These are phyloP conservation scores for Papiliotrema nemorosa DNA, from an alignment of 1,284 basidiomycete species.

Conservation along the genomic window DNA sequence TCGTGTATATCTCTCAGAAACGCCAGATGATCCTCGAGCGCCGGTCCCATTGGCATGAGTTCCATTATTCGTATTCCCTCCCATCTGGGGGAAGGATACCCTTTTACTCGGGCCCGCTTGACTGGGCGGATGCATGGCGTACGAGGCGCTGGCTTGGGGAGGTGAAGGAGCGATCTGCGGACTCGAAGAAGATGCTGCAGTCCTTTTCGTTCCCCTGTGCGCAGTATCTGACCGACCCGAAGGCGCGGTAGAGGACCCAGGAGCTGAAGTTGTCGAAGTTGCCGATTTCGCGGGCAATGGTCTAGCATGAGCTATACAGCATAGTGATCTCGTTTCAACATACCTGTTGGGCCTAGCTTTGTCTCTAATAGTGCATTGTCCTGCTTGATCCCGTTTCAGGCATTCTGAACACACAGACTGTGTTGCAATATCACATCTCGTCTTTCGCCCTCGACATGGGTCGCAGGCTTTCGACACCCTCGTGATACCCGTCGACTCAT, in stretches of 20 bases:
- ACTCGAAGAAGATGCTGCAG: no score
- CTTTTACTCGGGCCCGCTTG: no score
- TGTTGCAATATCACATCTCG: slow-evolving; percentile 13
- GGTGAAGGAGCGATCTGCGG: no score
- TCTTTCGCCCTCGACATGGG: slow-evolving; percentile 16
- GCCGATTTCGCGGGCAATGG: no score
- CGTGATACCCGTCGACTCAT: not conserved
- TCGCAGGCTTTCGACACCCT: slow-evolving; percentile 8
- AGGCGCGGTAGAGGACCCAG: no score
- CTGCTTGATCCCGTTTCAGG: slow-evolving; percentile 8
- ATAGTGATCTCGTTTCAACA: not conserved
- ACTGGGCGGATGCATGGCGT: not conserved
- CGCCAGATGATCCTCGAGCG: no score
- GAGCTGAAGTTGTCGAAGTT: not conserved
- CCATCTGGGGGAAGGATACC: not conserved
- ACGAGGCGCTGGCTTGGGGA: not conserved
- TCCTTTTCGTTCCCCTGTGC: no score
- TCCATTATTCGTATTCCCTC: not conserved
- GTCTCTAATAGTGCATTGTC: slow-evolving; percentile 6
- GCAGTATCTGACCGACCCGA: no score
- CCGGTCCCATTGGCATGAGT: no score
- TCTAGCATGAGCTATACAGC: not conserved
- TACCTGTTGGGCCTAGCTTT: slow-evolving; percentile 15
- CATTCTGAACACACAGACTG: slow-evolving; percentile 15
- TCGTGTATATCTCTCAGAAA: not conserved